These are phyloP conservation scores for Hypoxylon fuscum DNA, from an alignment of 495 filamentous ascomycete genomes.

Conservation along the genomic window DNA sequence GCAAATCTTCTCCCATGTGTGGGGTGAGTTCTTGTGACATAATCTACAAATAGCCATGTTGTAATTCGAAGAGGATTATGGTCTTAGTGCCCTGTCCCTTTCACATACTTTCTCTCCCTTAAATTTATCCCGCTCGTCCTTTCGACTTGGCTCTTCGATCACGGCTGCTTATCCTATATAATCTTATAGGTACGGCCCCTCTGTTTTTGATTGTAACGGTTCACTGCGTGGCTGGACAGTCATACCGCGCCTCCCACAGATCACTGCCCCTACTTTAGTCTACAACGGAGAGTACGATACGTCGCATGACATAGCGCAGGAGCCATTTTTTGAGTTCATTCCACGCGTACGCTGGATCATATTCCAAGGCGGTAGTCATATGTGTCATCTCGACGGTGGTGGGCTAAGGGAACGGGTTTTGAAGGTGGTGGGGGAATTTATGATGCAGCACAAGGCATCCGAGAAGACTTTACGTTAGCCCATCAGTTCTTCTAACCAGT, in stretches of 20 bases:
- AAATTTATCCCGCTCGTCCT: no score
- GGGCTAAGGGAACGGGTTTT: constrained; percentile 42
- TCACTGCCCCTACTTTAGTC: constrained; percentile 53
- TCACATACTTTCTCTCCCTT: no score
- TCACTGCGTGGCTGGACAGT: constrained; percentile 50
- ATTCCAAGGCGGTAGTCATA: constrained; percentile 54
- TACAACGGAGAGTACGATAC: constrained; percentile 61
- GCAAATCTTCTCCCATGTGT: no score
- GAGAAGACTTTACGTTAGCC: no score
- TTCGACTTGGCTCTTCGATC: background rate
- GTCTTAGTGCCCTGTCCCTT: no score
- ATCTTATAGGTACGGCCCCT: constrained; percentile 51
- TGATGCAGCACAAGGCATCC: constrained; percentile 23
- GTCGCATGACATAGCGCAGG: constrained; percentile 51
- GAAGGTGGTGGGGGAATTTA: constrained; percentile 42
- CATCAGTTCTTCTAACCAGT: no score
- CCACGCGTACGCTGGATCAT: constrained; percentile 56
- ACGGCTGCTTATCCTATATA: constrained; percentile 5
- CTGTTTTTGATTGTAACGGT: constrained; percentile 51
- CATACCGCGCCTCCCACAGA: constrained; percentile 43
- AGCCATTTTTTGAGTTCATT: constrained; percentile 55
- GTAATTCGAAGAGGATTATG: no score
- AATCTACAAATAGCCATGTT: no score
- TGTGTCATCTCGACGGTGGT: constrained; percentile 56
- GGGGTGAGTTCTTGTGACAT: no score